Percentiles rank a stretch among this genome's conserved stretches.
Conservation (phyloP, 2,329 filamentous ascomycete genomes). For the Fusarium siculi region DNA sequence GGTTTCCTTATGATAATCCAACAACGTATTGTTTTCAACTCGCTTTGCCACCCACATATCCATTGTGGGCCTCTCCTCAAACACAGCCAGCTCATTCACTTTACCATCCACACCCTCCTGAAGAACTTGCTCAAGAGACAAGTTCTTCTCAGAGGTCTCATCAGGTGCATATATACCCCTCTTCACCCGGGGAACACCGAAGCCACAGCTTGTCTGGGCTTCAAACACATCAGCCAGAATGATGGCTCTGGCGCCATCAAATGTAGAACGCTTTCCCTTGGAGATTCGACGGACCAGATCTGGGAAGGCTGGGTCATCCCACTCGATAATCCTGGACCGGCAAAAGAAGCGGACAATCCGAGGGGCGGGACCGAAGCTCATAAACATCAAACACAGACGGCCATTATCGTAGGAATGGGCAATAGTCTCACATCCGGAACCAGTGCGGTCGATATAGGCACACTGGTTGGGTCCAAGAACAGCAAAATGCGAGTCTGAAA, state of each 20-base stretch:
- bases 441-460: slow-evolving; percentile 79
- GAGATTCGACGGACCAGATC: slow-evolving; percentile 57
- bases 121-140: slow-evolving; percentile 41
- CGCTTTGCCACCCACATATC: slow-evolving; percentile 61
- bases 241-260: slow-evolving; percentile 67
- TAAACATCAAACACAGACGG: slow-evolving; percentile 79
- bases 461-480: slow-evolving; percentile 68
- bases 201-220: slow-evolving; percentile 75
- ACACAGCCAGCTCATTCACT: slow-evolving; percentile 53
- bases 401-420: slow-evolving; percentile 81
- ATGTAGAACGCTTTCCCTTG: slow-evolving; percentile 49
- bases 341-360: slow-evolving; percentile 74
- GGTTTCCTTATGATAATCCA: slow-evolving; percentile 65
- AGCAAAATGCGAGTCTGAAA: slow-evolving; percentile 69
- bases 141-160: slow-evolving; percentile 27
- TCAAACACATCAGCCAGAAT: slow-evolving; percentile 71
- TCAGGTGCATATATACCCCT: slow-evolving; percentile 51
- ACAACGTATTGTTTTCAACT: slow-evolving; percentile 60
- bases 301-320: slow-evolving; percentile 62
- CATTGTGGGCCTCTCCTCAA: slow-evolving; percentile 66
- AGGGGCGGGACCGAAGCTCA: slow-evolving; percentile 68
- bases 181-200: slow-evolving; percentile 66
- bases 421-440: slow-evolving; percentile 81
- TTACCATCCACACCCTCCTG: slow-evolving; percentile 39
- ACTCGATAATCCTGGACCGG: slow-evolving; percentile 67